Evolutionary conservation across 306 rosid genomes (phyloP).

Genomic region (Bauhinia variegata): DNA sequence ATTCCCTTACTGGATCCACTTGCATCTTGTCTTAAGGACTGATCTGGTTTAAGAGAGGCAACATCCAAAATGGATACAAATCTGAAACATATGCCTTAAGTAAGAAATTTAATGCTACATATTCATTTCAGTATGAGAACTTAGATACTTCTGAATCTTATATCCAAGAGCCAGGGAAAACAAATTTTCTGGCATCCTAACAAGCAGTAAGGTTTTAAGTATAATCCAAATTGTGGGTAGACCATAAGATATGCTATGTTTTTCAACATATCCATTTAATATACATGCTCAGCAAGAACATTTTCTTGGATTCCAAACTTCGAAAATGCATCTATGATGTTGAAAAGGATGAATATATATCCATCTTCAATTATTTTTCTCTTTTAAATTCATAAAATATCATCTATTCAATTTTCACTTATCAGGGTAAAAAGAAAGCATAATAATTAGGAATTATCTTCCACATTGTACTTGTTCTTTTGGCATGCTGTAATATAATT

Average conservation of each 20-base stretch:
- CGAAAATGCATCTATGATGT: neutral
- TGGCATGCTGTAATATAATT: neutral
- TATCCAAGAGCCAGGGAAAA: neutral
- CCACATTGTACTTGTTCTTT: conserved; percentile 1
- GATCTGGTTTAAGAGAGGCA: conserved; percentile 85
- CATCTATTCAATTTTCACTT: too few relatives aligned
- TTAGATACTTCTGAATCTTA: conserved; percentile 25
- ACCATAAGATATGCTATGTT: neutral
- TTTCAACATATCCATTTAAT: neutral
- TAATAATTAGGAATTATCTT: neutral
- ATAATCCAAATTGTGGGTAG: neutral
- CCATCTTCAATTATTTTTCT: too few relatives aligned
- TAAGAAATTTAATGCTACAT: conserved; percentile 30
- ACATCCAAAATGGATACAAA: conserved; percentile 89
- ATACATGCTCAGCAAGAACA: neutral
- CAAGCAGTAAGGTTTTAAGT: neutral
- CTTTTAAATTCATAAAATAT: too few relatives aligned
- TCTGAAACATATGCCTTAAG: conserved; percentile 55
- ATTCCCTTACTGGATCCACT: conserved; percentile 51
- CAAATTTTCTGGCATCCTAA: neutral
- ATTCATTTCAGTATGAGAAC: conserved; percentile 21
- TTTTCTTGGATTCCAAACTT: conserved; percentile 1
- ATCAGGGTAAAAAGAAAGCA: too few relatives aligned
- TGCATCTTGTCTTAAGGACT: conserved; percentile 49
- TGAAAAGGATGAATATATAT: neutral